These are phyloP conservation scores for Colletotrichum karsti DNA, from an alignment of 2,329 filamentous ascomycete genomes.

Conservation along the genomic window DNA sequence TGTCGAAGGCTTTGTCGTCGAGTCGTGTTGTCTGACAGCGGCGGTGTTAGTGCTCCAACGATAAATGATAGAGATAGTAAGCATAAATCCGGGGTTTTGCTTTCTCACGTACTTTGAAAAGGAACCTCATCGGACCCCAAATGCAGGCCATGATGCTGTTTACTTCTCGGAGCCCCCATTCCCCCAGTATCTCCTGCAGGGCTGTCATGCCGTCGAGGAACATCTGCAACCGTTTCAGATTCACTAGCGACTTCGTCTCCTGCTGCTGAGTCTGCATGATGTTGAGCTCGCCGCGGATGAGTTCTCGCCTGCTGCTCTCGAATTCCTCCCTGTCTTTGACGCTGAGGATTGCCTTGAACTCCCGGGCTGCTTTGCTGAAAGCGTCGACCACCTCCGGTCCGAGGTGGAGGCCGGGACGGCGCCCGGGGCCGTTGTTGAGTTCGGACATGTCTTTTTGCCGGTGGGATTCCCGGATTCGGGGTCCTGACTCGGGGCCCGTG, in stretches of 20 bases:
- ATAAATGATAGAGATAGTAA: too few relatives aligned
- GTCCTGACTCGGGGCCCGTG: neutral
- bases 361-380: slow-evolving; percentile 5
- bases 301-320: slow-evolving; percentile 9
- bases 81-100: too few relatives aligned
- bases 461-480: neutral
- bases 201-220: slow-evolving; percentile 33
- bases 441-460: slow-evolving; percentile 9
- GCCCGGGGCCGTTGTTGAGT: neutral
- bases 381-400: neutral
- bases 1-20: slow-evolving; percentile 24
- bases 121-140: slow-evolving; percentile 38
- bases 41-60: neutral
- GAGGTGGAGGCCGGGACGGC: neutral
- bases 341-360: slow-evolving; percentile 30
- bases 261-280: slow-evolving; percentile 37
- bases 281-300: slow-evolving; percentile 34
- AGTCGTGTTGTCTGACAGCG: neutral
- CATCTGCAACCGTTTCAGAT: slow-evolving; percentile 35
- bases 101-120: slow-evolving; percentile 37
- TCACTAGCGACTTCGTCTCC: slow-evolving; percentile 35
- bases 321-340: slow-evolving; percentile 30
- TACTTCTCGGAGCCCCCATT: neutral
- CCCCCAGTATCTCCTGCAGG: slow-evolving; percentile 21
- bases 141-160: slow-evolving; percentile 34